These are phyloP conservation scores for Acanthamoeba castellanii DNA, from an alignment of 208 protist genomes.

Conservation along the genomic window DNA sequence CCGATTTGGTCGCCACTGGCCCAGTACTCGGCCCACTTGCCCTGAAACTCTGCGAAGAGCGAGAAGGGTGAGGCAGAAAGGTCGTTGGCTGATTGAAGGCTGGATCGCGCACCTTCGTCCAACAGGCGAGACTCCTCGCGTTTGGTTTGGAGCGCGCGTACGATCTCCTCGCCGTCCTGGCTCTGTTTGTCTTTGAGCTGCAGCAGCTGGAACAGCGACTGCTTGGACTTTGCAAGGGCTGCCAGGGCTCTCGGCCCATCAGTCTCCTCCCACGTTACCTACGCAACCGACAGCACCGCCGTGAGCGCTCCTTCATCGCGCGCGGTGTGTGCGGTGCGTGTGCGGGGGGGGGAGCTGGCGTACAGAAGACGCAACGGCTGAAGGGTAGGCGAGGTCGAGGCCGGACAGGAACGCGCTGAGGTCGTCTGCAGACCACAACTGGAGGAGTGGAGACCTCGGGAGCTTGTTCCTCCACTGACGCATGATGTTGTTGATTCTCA, in stretches of 20 bases:
- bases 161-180: not conserved
- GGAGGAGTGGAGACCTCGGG: not conserved
- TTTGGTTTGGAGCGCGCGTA: not conserved
- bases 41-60: not conserved
- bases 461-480: not conserved
- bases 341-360: not conserved
- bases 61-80: not conserved
- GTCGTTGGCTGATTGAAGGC: not conserved
- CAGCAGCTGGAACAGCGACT: not conserved
- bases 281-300: not conserved
- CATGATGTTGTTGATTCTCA: conserved; percentile 3
- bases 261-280: conserved; percentile 19
- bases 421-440: conserved; percentile 24
- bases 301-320: not conserved
- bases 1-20: not conserved
- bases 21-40: not conserved
- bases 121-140: not conserved
- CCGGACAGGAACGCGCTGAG: not conserved
- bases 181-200: not conserved
- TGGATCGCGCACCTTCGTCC: not conserved
- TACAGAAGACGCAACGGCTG: not conserved
- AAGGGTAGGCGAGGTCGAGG: not conserved
- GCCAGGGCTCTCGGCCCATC: not conserved
- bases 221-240: not conserved
- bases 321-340: not conserved